Base-by-base conservation (phyloP, 352 stramenopile genomes). In the Plasmopara halstedii region DNA sequence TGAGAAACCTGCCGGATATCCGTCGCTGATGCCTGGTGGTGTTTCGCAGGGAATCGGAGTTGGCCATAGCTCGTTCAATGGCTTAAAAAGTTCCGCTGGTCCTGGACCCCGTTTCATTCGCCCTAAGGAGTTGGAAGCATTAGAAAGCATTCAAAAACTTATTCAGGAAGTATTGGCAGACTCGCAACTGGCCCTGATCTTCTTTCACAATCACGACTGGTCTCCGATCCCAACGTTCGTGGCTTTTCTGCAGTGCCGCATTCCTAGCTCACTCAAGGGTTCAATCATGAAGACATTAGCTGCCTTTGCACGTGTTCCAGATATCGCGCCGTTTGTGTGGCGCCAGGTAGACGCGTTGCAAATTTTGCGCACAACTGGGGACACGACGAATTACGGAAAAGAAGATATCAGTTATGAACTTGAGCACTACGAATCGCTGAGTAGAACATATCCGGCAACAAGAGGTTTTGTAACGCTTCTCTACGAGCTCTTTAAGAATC, bases 181-280 rank as follows among this genome's bases (percentile, higher is more conserved):
- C 44, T 64, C 67, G 43, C 75, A 88, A 36, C 60, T 93, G 23
- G 79, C 77, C 14, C 53, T 87, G 5, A 82, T 89, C 17, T 91
- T 93, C 49, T 88, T 90, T 60, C 77, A 91, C 64, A 89, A 89
- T 50, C 82, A 88, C 31, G 78, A 90, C 40, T 88, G 75, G 74
- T 82, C 78, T 31, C 77, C 80, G 13, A 83, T 93, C 27, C 65
- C 79, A 40, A 87, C 75, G 15, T 90, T 93, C 36, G 77, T 91
- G 23, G 67, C 78, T 11, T 88, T 93, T 47, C 32, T 93, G 31
- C 82, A 89, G 44, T 91, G 77, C 37, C 74, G 76, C 10, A 88
- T 93, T 25, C 82, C 82, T 17, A 91, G 78, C 40, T 84, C 78
- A 13, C 58, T 93, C 2, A 93, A 93, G 52, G 82, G 82, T 20